Conservation (phyloP, 1,284 basidiomycete genomes). For the Cryptococcus hybrid region DNA sequence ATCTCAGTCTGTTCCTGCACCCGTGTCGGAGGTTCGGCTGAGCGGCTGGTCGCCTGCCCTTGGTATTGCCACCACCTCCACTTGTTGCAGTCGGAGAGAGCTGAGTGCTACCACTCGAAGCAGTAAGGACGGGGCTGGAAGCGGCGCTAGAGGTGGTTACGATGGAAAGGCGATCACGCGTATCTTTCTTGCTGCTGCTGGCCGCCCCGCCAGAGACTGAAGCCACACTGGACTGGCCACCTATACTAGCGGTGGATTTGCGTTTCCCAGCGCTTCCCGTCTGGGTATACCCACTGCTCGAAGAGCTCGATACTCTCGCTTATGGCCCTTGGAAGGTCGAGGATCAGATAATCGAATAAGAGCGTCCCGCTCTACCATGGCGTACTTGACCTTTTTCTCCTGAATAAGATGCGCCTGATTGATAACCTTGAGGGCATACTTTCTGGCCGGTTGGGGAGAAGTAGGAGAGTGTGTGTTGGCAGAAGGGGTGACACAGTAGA, state of each 20-base stretch:
- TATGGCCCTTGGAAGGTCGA: conserved; percentile 35
- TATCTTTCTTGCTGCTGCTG: neutral
- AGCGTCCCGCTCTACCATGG: conserved; percentile 55
- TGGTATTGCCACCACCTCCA: neutral
- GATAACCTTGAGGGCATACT: conserved; percentile 56
- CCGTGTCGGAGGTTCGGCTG: conserved; percentile 30
- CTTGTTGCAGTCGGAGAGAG: conserved; percentile 8
- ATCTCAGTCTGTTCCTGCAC: conserved; percentile 23
- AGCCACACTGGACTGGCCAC: neutral
- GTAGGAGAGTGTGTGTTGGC: conserved; percentile 17
- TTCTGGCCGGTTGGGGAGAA: conserved; percentile 18
- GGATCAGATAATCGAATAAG: conserved; percentile 52
- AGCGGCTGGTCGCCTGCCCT: conserved; percentile 28
- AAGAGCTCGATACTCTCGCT: conserved; percentile 33
- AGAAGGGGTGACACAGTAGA: conserved; percentile 18
- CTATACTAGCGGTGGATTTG: conserved; percentile 10
- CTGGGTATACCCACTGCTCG: conserved; percentile 14
- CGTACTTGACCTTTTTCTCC: conserved; percentile 56
- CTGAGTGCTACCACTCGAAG: conserved; percentile 3
- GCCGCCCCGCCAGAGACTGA: neutral
- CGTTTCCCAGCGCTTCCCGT: conserved; percentile 8
- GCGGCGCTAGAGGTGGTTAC: conserved; percentile 16
- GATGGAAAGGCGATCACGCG: conserved; percentile 21
- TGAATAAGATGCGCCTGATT: conserved; percentile 53
- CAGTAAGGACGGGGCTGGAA: conserved; percentile 11